These are phyloP conservation scores for Styphnolobium japonicum DNA, from an alignment of 306 rosid species.

Conservation along the genomic window DNA sequence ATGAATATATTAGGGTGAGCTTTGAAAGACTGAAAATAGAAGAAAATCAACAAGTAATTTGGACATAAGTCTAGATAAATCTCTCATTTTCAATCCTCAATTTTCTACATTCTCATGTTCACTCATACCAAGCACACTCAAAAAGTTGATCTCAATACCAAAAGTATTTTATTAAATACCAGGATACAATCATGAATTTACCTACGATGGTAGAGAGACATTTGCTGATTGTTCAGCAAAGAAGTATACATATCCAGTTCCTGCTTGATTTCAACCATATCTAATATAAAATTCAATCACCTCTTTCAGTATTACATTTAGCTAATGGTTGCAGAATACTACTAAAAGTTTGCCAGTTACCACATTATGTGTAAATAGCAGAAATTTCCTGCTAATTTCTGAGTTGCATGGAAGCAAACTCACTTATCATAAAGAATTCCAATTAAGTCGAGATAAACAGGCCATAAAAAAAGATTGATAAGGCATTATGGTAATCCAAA, in stretches of 20 bases:
- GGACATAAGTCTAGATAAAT: background rate
- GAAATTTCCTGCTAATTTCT: background rate
- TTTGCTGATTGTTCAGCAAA: background rate
- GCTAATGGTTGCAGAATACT: background rate
- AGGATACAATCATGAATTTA: background rate
- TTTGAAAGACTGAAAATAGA: background rate
- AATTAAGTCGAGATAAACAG: constrained; percentile 7
- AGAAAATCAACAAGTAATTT: background rate
- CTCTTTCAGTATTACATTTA: background rate
- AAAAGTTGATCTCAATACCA: background rate
- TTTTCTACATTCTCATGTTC: background rate
- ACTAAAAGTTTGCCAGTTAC: background rate
- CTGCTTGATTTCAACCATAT: background rate
- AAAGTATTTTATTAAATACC: background rate
- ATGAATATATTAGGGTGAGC: background rate
- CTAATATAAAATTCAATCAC: background rate
- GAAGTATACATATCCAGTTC: background rate
- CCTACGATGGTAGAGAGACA: background rate
- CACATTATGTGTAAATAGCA: background rate
- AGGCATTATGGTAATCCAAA: background rate
- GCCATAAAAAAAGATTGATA: background rate
- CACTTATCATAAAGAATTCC: background rate
- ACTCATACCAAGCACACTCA: background rate
- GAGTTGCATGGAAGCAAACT: background rate
- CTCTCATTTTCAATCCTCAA: background rate